phyloP scores from a whole-genome alignment of 371 early-diverging fungal species.

The Rhizopus delemar region DNA sequence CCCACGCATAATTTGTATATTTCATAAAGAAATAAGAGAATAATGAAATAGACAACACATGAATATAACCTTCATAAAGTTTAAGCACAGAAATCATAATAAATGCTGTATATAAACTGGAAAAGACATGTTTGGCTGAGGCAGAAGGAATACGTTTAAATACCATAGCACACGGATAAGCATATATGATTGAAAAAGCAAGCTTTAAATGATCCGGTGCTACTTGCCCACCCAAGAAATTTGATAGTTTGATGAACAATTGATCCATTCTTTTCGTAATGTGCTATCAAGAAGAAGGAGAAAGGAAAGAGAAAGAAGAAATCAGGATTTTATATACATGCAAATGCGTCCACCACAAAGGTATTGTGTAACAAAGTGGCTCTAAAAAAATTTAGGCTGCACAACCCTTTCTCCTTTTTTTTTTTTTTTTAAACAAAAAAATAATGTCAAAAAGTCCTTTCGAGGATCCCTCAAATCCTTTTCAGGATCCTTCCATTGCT shows the following conservation, averaged over 20 bases:
- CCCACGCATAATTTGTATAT: constrained; percentile 52
- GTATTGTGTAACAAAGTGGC: neutral
- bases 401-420: neutral
- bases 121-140: constrained; percentile 70
- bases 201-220: constrained; percentile 60
- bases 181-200: constrained; percentile 52
- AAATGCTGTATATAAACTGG: constrained; percentile 62
- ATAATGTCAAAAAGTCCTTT: constrained; percentile 44
- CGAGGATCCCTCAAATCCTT: constrained; percentile 62
- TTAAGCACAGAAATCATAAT: constrained; percentile 64
- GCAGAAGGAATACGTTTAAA: constrained; percentile 52
- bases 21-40: constrained; percentile 61
- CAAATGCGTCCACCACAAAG: neutral
- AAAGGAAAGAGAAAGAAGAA: constrained; percentile 1
- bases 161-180: constrained; percentile 57
- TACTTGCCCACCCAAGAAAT: constrained; percentile 24
- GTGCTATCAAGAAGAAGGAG: neutral
- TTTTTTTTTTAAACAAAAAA: neutral
- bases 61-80: constrained; percentile 61
- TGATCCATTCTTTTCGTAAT: constrained; percentile 18
- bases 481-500: constrained; percentile 62
- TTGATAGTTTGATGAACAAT: constrained; percentile 24
- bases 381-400: neutral
- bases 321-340: neutral
- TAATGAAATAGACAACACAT: constrained; percentile 59